Percentiles rank a stretch among this genome's conserved stretches.
Conservation (phyloP, 2,329 filamentous ascomycete genomes). For the Anthostomella pinea region DNA sequence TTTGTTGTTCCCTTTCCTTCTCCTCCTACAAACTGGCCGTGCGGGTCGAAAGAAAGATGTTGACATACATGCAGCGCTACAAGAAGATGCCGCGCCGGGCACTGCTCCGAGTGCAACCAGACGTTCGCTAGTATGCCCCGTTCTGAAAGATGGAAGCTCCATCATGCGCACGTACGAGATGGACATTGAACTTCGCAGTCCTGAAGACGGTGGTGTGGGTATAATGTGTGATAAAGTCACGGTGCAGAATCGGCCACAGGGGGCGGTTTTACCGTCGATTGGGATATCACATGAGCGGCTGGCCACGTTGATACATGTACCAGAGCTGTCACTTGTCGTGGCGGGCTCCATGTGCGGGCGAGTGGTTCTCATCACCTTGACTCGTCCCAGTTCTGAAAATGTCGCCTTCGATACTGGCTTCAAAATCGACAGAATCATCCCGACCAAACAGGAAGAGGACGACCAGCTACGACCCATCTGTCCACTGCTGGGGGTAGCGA, state of each 20-base stretch:
- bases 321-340: conserved; percentile 67
- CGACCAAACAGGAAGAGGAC: conserved; percentile 45
- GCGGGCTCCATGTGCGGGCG: conserved; percentile 65
- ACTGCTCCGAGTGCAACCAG: conserved; percentile 7
- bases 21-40: no score
- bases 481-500: conserved; percentile 64
- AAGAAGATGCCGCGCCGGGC: conserved; percentile 1
- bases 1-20: no score
- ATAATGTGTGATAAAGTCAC: conserved; percentile 33
- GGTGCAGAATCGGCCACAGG: conserved; percentile 17
- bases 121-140: background rate
- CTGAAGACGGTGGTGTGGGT: conserved; percentile 25
- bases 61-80: no score
- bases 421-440: conserved; percentile 53
- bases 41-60: no score
- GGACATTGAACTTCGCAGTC: conserved; percentile 45
- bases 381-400: conserved; percentile 35
- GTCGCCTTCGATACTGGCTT: conserved; percentile 42
- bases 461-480: conserved; percentile 41
- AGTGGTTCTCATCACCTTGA: conserved; percentile 61
- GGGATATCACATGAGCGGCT: conserved; percentile 45
- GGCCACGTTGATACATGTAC: conserved; percentile 62
- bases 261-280: conserved; percentile 32
- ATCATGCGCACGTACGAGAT: conserved; percentile 49
- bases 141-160: conserved; percentile 20